phyloP scores from a whole-genome alignment of 1,139 yeast genomes.

The Yamadazyma friedrichii region DNA sequence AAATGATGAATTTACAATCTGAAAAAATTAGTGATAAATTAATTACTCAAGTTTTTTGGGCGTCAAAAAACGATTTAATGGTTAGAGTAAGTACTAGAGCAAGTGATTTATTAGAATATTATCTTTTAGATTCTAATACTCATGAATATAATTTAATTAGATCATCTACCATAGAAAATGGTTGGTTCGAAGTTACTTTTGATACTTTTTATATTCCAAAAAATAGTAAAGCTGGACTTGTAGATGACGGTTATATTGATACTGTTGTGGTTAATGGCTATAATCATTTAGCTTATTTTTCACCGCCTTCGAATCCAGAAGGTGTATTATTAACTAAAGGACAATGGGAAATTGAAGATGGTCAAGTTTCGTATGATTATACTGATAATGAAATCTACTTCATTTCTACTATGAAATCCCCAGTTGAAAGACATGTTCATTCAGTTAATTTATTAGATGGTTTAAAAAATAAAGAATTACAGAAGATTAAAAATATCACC shows the following conservation, averaged over 20 bases:
- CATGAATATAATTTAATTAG: conserved; percentile 34
- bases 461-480: conserved; percentile 20
- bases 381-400: conserved; percentile 44
- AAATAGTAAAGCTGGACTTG: conserved; percentile 41
- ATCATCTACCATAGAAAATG: conserved; percentile 36
- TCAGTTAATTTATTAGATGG: conserved; percentile 41
- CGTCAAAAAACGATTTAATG: conserved; percentile 31
- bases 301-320: conserved; percentile 47
- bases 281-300: conserved; percentile 56
- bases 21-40: conserved; percentile 27
- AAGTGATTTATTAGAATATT: conserved; percentile 41
- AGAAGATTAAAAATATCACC: conserved; percentile 50
- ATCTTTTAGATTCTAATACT: conserved; percentile 32
- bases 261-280: conserved; percentile 52
- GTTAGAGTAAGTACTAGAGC: conserved; percentile 45
- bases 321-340: conserved; percentile 49
- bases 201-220: conserved; percentile 70
- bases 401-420: conserved; percentile 48
- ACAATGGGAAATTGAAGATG: conserved; percentile 53
- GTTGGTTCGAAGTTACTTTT: conserved; percentile 80
- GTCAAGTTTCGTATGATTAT: conserved; percentile 47
- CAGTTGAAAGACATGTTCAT: conserved; percentile 54
- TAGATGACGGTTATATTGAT: conserved; percentile 54
- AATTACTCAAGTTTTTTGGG: conserved; percentile 47
- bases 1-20: conserved; percentile 23